phyloP scores from a whole-genome alignment of 345 rosid species.

The Boechera divaricarpa region DNA sequence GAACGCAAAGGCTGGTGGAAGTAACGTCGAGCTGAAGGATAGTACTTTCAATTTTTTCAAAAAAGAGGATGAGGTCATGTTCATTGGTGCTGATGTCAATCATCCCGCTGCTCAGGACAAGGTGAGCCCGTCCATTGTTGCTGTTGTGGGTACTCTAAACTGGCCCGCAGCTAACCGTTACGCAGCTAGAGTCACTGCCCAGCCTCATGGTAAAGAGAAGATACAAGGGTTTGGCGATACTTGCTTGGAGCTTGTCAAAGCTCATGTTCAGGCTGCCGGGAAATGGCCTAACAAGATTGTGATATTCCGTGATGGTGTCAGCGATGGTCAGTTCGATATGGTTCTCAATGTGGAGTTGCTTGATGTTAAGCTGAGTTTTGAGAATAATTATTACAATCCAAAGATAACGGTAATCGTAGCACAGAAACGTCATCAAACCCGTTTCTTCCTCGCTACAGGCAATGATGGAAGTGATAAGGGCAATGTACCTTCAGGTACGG shows the following conservation, averaged over 20 bases:
- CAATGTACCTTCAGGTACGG: conserved; percentile 78
- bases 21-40: conserved; percentile 71
- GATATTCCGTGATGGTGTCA: conserved; percentile 91
- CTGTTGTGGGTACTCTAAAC: conserved; percentile 80
- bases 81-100: conserved; percentile 89
- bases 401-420: conserved; percentile 76
- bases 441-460: conserved; percentile 55
- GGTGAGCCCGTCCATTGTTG: conserved; percentile 77
- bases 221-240: conserved; percentile 66
- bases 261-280: conserved; percentile 53
- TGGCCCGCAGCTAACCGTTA: conserved; percentile 95
- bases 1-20: conserved; percentile 93
- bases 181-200: conserved; percentile 73
- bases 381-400: conserved; percentile 53
- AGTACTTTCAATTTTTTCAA: conserved; percentile 53
- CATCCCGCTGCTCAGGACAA: conserved; percentile 66
- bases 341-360: conserved; percentile 74
- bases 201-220: conserved; percentile 65
- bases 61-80: conserved; percentile 66
- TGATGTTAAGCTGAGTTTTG: conserved; percentile 57
- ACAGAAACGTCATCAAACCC: conserved; percentile 81
- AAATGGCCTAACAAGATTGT: conserved; percentile 66
- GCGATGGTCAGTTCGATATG: conserved; percentile 91
- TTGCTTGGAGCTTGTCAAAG: conserved; percentile 67
- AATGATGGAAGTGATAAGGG: conserved; percentile 53